phyloP scores from a whole-genome alignment of 805 yeast species.

The Candida loeiensis region DNA sequence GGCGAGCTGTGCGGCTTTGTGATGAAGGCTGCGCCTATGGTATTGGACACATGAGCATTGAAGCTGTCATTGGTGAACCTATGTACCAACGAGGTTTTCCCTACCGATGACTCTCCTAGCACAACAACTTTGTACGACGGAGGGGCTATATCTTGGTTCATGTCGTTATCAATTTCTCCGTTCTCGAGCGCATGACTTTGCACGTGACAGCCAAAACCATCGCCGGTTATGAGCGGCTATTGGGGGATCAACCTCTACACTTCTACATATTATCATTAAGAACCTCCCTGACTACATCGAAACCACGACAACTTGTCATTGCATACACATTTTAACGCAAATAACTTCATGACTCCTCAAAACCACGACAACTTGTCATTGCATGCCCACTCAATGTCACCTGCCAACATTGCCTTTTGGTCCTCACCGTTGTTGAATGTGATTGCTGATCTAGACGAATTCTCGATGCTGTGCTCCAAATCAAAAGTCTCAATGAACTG shows the following conservation, averaged over 20 bases:
- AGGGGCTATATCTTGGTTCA: slow-evolving; percentile 5
- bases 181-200: not conserved
- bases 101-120: slow-evolving; percentile 56
- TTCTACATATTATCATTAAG: too few relatives aligned
- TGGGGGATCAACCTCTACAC: too few relatives aligned
- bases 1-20: slow-evolving; percentile 55
- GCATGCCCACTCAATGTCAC: slow-evolving; percentile 38
- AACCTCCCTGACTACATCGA: too few relatives aligned
- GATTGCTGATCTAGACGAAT: slow-evolving; percentile 36
- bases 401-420: slow-evolving; percentile 21
- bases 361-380: slow-evolving; percentile 44
- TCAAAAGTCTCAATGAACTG: slow-evolving; percentile 15
- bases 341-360: too few relatives aligned
- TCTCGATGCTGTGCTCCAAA: slow-evolving; percentile 25
- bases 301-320: slow-evolving; percentile 44
- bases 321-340: slow-evolving; percentile 44
- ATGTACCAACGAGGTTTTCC: slow-evolving; percentile 73
- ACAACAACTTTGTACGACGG: slow-evolving; percentile 40
- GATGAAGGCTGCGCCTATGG: slow-evolving; percentile 98
- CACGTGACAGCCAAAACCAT: not conserved
- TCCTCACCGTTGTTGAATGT: slow-evolving; percentile 24
- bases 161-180: not conserved
- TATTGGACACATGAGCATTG: slow-evolving; percentile 78
- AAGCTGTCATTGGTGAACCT: slow-evolving; percentile 71
- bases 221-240: too few relatives aligned